Conservation (phyloP, 768 basidiomycete genomes). For the Auricularia sp. region DNA sequence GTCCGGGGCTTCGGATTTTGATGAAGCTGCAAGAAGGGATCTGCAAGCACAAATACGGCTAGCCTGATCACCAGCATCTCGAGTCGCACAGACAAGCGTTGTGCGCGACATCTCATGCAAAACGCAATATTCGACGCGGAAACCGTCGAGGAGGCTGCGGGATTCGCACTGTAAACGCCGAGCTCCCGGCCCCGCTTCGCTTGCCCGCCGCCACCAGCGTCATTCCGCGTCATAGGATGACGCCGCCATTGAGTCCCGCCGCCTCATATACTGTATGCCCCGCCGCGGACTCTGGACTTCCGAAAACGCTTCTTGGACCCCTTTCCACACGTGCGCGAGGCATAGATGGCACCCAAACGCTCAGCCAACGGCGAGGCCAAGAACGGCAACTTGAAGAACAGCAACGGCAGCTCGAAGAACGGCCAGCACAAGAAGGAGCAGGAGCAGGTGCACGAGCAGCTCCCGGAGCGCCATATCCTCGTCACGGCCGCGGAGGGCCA, state of each 20-base stretch:
- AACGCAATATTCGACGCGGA: too few relatives aligned
- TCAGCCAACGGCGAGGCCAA: background rate
- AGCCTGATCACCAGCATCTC: too few relatives aligned
- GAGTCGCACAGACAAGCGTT: too few relatives aligned
- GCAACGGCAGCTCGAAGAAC: background rate
- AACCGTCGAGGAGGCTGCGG: too few relatives aligned
- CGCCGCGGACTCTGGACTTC: background rate
- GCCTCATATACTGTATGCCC: background rate
- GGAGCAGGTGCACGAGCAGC: background rate
- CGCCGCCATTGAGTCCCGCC: background rate
- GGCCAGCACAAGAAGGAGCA: background rate
- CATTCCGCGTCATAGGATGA: too few relatives aligned
- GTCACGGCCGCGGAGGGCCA: constrained; percentile 24
- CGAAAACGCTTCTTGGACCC: background rate
- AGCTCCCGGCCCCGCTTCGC: too few relatives aligned
- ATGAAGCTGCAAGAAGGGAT: too few relatives aligned
- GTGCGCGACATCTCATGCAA: too few relatives aligned
- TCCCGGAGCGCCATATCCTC: constrained; percentile 14
- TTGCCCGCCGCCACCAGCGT: too few relatives aligned
- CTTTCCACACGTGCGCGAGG: background rate
- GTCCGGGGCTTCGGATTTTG: too few relatives aligned
- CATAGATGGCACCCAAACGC: background rate
- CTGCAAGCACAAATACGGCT: too few relatives aligned
- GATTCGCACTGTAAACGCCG: too few relatives aligned
- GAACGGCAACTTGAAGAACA: background rate